Conservation (phyloP, 2,329 filamentous ascomycete genomes). For the Colletotrichum filicis region DNA sequence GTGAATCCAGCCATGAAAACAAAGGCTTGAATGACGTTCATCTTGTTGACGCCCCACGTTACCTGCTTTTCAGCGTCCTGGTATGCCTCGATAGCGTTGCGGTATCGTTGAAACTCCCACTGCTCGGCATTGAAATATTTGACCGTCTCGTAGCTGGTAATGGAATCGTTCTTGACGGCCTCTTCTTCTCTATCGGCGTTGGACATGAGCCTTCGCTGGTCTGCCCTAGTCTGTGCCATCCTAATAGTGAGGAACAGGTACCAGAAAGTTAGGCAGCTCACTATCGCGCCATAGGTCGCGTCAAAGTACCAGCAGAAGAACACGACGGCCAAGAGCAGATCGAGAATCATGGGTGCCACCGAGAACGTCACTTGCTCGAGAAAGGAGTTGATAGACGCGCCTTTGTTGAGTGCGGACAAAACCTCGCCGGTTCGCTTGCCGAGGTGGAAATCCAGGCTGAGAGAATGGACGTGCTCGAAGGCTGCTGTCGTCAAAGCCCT, state of each 20-base stretch:
- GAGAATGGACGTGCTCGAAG: constrained; percentile 95
- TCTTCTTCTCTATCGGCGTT: constrained; percentile 96
- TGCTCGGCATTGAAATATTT: constrained; percentile 90
- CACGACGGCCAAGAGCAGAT: constrained; percentile 85
- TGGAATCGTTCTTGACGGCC: constrained; percentile 97
- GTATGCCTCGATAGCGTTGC: constrained; percentile 75
- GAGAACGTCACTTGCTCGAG: constrained; percentile 97
- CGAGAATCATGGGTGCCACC: constrained; percentile 93
- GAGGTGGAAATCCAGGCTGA: constrained; percentile 96
- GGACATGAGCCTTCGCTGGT: constrained; percentile 92
- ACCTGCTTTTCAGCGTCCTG: constrained; percentile 82
- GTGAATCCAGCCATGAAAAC: constrained; percentile 84
- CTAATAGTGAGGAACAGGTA: constrained; percentile 97
- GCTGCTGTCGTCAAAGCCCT: constrained; percentile 92
- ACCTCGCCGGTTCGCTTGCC: constrained; percentile 98
- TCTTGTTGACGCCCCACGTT: constrained; percentile 78
- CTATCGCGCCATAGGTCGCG: constrained; percentile 80
- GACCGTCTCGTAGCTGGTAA: constrained; percentile 97
- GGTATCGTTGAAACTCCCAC: constrained; percentile 81
- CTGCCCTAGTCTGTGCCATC: constrained; percentile 92
- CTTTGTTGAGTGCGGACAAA: constrained; percentile 94
- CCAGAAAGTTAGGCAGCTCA: constrained; percentile 91
- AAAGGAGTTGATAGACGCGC: constrained; percentile 95
- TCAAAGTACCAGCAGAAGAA: constrained; percentile 86
- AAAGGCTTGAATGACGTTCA: constrained; percentile 84